Percentiles rank a stretch among this genome's conserved stretches.
Conservation (phyloP, 345 rosid genomes). For the Conringia planisiliqua region DNA sequence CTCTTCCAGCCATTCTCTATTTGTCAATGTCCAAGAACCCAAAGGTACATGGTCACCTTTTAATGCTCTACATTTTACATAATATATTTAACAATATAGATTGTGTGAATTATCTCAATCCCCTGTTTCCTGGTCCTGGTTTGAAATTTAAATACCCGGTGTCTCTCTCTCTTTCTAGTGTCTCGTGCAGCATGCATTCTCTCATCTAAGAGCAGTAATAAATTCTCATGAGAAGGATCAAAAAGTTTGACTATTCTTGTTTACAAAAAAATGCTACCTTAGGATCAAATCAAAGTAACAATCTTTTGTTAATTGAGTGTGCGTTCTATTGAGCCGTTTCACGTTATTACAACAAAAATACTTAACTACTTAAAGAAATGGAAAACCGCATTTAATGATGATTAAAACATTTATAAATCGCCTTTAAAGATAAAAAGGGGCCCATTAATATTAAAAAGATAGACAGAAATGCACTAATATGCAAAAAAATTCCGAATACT, state of each 20-base stretch:
- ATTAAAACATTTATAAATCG: not conserved
- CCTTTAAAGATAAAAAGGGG: not conserved
- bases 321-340: not conserved
- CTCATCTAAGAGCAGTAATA: slow-evolving; percentile 2
- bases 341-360: not conserved
- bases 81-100: not conserved
- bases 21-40: slow-evolving; percentile 63
- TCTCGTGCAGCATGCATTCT: slow-evolving; percentile 31
- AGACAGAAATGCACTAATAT: not conserved
- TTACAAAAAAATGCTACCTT: not conserved
- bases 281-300: not conserved
- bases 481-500: not conserved
- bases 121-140: slow-evolving; percentile 4
- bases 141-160: not conserved
- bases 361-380: not conserved
- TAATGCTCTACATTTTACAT: slow-evolving; percentile 2
- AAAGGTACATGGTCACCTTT: slow-evolving; percentile 37
- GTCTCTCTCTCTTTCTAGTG: slow-evolving; percentile 8
- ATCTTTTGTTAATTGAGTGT: not conserved
- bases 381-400: not conserved
- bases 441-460: not conserved
- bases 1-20: slow-evolving; percentile 58
- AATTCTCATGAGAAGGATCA: not conserved
- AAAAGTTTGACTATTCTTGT: not conserved
- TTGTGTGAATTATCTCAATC: not conserved